These are phyloP conservation scores for Hygrophila difformis DNA, from an alignment of 257 asterid genomes.

Conservation along the genomic window DNA sequence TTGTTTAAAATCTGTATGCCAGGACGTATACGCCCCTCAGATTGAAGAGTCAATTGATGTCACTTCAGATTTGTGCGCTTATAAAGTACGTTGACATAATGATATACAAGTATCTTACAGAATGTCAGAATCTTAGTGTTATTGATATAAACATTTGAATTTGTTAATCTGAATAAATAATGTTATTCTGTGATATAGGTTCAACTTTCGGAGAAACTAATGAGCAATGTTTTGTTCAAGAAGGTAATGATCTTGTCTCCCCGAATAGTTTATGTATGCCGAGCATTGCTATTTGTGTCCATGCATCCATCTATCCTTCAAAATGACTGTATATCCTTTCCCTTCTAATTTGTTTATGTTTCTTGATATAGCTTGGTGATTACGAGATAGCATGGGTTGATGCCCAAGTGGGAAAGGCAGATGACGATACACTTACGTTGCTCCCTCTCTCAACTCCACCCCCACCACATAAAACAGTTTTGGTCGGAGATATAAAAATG, in stretches of 20 bases:
- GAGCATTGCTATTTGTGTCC: neutral
- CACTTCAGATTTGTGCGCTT: conserved; percentile 97
- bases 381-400: conserved; percentile 96
- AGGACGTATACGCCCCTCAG: conserved; percentile 89
- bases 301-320: too few relatives aligned
- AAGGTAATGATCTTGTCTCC: conserved; percentile 39
- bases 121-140: too few relatives aligned
- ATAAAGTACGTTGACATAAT: conserved; percentile 44
- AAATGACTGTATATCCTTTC: too few relatives aligned
- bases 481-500: conserved; percentile 94
- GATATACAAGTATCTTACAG: too few relatives aligned
- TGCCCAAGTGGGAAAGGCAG: conserved; percentile 86
- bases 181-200: conserved; percentile 47
- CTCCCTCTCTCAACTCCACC: conserved; percentile 68
- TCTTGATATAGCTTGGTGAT: conserved; percentile 72
- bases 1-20: conserved; percentile 76
- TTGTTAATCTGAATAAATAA: too few relatives aligned
- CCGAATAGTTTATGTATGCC: neutral
- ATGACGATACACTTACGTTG: conserved; percentile 55
- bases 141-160: too few relatives aligned
- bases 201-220: conserved; percentile 87
- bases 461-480: conserved; percentile 83
- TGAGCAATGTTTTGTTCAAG: conserved; percentile 85
- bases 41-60: conserved; percentile 92
- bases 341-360: conserved; percentile 4